These are phyloP conservation scores for Fusarium coffeatum DNA, from an alignment of 2,329 filamentous ascomycete genomes.

Conservation along the genomic window DNA sequence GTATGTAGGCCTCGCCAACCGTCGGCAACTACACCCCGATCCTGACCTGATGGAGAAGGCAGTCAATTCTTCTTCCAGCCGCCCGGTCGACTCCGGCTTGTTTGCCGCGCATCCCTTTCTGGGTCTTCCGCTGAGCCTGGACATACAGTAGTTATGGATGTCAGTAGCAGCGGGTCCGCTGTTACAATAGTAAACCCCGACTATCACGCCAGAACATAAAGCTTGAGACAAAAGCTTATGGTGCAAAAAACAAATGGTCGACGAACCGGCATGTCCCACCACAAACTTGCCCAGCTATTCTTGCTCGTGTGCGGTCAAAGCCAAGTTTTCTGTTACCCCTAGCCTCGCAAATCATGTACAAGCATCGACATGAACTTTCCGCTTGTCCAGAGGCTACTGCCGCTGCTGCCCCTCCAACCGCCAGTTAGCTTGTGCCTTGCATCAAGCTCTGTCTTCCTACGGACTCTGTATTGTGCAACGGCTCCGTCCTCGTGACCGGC, in stretches of 20 bases:
- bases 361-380: slow-evolving; percentile 21
- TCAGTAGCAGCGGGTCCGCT: slow-evolving; percentile 32
- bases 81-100: slow-evolving; percentile 42
- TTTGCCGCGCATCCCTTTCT: slow-evolving; percentile 33
- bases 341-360: slow-evolving; percentile 6
- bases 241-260: neutral
- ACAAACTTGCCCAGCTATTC: neutral
- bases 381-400: slow-evolving; percentile 32
- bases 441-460: slow-evolving; percentile 16
- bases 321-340: neutral
- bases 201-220: neutral
- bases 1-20: slow-evolving; percentile 11
- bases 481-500: slow-evolving; percentile 42
- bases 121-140: slow-evolving; percentile 37
- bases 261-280: neutral
- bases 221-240: neutral
- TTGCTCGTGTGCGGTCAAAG: neutral
- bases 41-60: slow-evolving; percentile 10
- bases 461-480: slow-evolving; percentile 18
- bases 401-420: slow-evolving; percentile 29
- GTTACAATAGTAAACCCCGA: slow-evolving; percentile 15
- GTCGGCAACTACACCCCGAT: slow-evolving; percentile 17
- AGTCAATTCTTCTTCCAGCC: slow-evolving; percentile 18
- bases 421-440: slow-evolving; percentile 26
- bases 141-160: neutral